These are phyloP conservation scores for Eutrema yunnanense DNA, from an alignment of 345 rosid species.

Conservation along the genomic window DNA sequence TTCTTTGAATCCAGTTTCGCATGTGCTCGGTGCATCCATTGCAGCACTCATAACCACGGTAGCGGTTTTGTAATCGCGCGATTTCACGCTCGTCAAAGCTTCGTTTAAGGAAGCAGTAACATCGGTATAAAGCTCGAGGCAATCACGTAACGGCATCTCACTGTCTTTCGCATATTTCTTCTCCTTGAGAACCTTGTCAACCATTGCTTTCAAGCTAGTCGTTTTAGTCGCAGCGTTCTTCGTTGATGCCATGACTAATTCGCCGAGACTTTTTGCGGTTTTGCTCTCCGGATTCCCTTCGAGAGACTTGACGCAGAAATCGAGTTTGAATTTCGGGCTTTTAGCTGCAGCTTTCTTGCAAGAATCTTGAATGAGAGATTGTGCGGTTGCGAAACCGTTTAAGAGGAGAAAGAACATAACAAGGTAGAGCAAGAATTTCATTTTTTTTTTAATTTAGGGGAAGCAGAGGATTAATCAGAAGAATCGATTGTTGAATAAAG, in stretches of 20 bases:
- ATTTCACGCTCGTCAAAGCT: slow-evolving; percentile 10
- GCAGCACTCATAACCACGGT: slow-evolving; percentile 28
- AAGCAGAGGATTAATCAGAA: no score
- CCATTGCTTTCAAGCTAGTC: slow-evolving; percentile 8
- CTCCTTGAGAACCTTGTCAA: slow-evolving; percentile 11
- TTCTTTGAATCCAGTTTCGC: slow-evolving; percentile 42
- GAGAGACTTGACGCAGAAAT: slow-evolving; percentile 29
- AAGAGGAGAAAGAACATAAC: slow-evolving; percentile 8
- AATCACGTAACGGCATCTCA: slow-evolving; percentile 26
- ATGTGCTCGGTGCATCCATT: slow-evolving; percentile 32
- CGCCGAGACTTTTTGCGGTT: slow-evolving; percentile 14
- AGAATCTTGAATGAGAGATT: slow-evolving; percentile 16
- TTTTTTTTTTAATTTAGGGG: background rate
- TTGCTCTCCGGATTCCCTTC: slow-evolving; percentile 26
- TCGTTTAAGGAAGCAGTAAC: slow-evolving; percentile 15
- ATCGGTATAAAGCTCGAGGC: slow-evolving; percentile 33
- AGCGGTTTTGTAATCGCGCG: slow-evolving; percentile 26
- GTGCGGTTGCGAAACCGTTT: background rate
- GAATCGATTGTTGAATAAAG: no score
- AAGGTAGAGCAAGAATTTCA: background rate
- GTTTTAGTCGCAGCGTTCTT: slow-evolving; percentile 17
- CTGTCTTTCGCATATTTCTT: background rate
- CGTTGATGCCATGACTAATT: slow-evolving; percentile 19
- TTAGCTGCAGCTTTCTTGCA: slow-evolving; percentile 33
- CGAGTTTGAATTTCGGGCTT: slow-evolving; percentile 19